Conservation (phyloP, 139 green algal species). For the Coccomyxa sp. region DNA sequence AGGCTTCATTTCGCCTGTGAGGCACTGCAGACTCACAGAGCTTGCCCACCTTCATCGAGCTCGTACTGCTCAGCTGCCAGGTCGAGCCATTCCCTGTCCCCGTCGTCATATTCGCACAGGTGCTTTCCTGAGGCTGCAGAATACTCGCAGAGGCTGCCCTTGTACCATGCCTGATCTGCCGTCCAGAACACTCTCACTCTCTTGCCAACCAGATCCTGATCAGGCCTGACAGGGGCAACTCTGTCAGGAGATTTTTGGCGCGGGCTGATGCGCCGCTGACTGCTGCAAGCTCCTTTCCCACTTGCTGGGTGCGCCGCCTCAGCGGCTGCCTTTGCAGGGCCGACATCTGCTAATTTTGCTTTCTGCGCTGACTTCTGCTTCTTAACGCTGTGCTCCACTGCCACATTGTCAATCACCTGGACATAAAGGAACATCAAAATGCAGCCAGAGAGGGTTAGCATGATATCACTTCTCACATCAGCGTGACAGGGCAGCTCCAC, state of each 20-base stretch:
- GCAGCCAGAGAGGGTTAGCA: background rate
- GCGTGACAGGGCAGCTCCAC: background rate
- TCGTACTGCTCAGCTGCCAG: constrained; percentile 43
- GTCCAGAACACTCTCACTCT: constrained; percentile 54
- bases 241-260: background rate
- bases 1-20: no score
- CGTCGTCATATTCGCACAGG: constrained; percentile 68
- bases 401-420: background rate
- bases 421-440: background rate
- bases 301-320: background rate
- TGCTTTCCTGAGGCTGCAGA: constrained; percentile 35
- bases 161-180: constrained; percentile 46
- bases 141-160: constrained; percentile 21
- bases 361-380: background rate
- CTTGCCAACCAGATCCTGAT: constrained; percentile 26
- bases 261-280: no score
- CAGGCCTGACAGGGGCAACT: no score
- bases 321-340: background rate
- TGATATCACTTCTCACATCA: background rate
- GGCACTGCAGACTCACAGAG: background rate
- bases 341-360: background rate
- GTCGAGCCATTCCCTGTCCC: constrained; percentile 65
- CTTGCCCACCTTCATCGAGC: constrained; percentile 9
- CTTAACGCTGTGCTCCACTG: background rate
- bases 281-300: background rate